phyloP scores from a whole-genome alignment of 2,329 filamentous ascomycete genomes.

The Lachnellula willkommii region DNA sequence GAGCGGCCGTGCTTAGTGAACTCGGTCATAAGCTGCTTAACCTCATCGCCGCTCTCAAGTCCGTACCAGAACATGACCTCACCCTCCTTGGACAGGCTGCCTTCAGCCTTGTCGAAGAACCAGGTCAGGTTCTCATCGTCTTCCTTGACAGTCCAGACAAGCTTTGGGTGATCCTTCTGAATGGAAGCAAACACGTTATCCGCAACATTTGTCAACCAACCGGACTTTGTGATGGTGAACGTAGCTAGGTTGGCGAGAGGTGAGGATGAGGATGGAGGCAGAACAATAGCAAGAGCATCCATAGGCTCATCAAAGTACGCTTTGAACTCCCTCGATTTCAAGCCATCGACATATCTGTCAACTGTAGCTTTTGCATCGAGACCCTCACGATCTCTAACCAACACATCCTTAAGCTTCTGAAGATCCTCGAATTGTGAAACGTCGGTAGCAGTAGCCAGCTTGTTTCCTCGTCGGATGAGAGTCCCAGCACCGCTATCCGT shows the following conservation, averaged over 20 bases:
- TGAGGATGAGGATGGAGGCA: conserved; percentile 63
- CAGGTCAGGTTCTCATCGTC: conserved; percentile 95
- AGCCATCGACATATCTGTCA: conserved; percentile 76
- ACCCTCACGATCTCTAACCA: conserved; percentile 75
- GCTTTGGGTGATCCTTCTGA: conserved; percentile 85
- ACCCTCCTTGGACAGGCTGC: conserved; percentile 77
- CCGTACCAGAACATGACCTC: conserved; percentile 92
- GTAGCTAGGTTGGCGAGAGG: conserved; percentile 79
- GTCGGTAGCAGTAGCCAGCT: conserved; percentile 68
- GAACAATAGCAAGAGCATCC: conserved; percentile 85
- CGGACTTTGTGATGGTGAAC: conserved; percentile 87
- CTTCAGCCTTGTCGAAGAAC: conserved; percentile 97
- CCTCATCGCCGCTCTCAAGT: conserved; percentile 73
- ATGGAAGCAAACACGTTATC: conserved; percentile 93
- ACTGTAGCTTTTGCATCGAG: conserved; percentile 78
- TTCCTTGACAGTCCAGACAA: conserved; percentile 95
- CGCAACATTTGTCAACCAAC: conserved; percentile 89
- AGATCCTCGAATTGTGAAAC: conserved; percentile 72
- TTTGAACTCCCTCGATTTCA: conserved; percentile 75
- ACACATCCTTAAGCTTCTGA: conserved; percentile 70
- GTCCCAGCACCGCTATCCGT: conserved; percentile 94
- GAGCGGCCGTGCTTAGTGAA: conserved; percentile 77
- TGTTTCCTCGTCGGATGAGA: conserved; percentile 85
- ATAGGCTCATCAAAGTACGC: conserved; percentile 93
- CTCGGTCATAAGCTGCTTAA: conserved; percentile 76